Conservation (phyloP, 768 basidiomycete species). For the Psilocybe sp. region DNA sequence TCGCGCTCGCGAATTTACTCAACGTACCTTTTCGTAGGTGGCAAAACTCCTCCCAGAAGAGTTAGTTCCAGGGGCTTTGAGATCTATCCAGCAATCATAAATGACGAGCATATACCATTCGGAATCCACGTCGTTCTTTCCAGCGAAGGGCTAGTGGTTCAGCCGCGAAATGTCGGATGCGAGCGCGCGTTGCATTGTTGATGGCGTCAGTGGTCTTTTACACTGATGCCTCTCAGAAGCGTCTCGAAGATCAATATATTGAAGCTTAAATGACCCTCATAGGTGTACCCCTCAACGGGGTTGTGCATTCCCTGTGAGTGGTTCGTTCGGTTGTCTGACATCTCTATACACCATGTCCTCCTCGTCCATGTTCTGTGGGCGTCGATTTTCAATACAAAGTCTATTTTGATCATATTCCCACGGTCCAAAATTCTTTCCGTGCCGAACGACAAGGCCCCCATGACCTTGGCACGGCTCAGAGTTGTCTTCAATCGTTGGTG, state of each 20-base stretch:
- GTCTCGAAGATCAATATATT: constrained; percentile 42
- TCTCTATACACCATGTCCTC: constrained; percentile 4
- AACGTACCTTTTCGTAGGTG: constrained; percentile 23
- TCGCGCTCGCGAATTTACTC: constrained; percentile 9
- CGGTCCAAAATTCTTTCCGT: too few species aligned
- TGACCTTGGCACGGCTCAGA: too few species aligned
- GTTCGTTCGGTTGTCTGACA: constrained; percentile 75
- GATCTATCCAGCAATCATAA: constrained; percentile 12
- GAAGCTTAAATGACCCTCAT: constrained; percentile 59
- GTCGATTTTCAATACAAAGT: not conserved
- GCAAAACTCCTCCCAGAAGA: constrained; percentile 33
- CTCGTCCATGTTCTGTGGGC: not conserved
- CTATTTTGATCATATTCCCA: not conserved
- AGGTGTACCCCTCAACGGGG: constrained; percentile 16
- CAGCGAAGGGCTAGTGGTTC: not conserved
- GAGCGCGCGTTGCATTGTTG: constrained; percentile 8
- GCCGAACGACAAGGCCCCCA: too few species aligned
- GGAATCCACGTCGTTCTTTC: not conserved
- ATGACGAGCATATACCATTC: constrained; percentile 1
- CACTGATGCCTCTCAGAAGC: constrained; percentile 34
- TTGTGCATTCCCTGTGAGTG: constrained; percentile 28
- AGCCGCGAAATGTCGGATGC: not conserved
- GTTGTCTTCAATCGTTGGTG: too few species aligned
- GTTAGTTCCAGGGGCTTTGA: constrained; percentile 23
- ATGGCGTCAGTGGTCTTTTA: constrained; percentile 32